phyloP scores from a whole-genome alignment of 768 basidiomycete species.

The Imleria badia region DNA sequence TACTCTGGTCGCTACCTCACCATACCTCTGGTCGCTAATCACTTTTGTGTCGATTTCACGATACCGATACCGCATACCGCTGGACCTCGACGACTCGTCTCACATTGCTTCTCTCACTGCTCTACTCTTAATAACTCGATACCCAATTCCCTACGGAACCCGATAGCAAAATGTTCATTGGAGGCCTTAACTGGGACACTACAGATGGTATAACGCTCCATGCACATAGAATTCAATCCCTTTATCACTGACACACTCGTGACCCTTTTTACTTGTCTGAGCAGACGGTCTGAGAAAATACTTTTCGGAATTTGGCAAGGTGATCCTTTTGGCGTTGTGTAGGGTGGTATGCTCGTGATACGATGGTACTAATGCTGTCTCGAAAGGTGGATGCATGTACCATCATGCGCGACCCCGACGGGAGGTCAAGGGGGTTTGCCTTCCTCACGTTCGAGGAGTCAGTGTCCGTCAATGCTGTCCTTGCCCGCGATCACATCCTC shows the following conservation, averaged over 20 bases:
- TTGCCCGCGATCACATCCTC: constrained; percentile 64
- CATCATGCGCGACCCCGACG: constrained; percentile 78
- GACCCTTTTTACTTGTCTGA: constrained; percentile 23
- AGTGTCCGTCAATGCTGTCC: constrained; percentile 60
- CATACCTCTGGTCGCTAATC: constrained; percentile 36
- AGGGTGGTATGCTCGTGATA: background rate
- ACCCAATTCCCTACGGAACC: constrained; percentile 31
- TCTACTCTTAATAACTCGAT: constrained; percentile 30
- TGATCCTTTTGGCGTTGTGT: constrained; percentile 29
- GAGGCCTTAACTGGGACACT: constrained; percentile 89
- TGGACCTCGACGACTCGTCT: constrained; percentile 32
- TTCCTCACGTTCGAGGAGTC: constrained; percentile 81
- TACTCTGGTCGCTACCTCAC: constrained; percentile 34
- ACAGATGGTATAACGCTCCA: constrained; percentile 68
- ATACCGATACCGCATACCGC: constrained; percentile 39
- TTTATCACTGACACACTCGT: constrained; percentile 28
- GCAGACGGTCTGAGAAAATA: constrained; percentile 65
- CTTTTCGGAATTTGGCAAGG: constrained; percentile 79
- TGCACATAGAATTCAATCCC: constrained; percentile 23
- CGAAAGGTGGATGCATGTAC: constrained; percentile 73
- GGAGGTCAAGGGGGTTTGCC: constrained; percentile 80
- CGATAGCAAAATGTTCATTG: constrained; percentile 87
- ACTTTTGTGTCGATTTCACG: constrained; percentile 34
- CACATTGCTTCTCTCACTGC: constrained; percentile 26
- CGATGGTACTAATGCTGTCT: constrained; percentile 12